A percentile compares a stretch with the other conserved stretches of the same genome.
phyloP scores from a whole-genome alignment of 192 early-diverging fungal species.

The Funneliformis geosporum region DNA sequence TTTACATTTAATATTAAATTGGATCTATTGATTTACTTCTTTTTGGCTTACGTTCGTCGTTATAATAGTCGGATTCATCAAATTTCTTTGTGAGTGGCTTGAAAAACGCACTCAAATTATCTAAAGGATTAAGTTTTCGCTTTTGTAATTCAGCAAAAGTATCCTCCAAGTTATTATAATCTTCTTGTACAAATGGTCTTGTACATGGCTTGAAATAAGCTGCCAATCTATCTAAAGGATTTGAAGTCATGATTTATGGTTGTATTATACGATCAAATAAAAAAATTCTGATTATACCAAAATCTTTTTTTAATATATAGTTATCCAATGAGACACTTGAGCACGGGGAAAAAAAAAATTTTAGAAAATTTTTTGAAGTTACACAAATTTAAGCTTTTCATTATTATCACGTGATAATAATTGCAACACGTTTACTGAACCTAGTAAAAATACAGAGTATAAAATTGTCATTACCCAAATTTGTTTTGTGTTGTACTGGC shows the following conservation, averaged over 20 bases:
- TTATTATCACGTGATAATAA: too few species aligned
- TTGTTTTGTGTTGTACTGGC: too few species aligned
- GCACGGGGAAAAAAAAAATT: too few species aligned
- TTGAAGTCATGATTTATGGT: background rate
- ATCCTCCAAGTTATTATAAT: background rate
- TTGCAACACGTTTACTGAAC: too few species aligned
- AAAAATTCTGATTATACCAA: background rate
- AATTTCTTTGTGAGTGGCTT: background rate
- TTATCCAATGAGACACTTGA: too few species aligned
- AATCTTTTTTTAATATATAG: too few species aligned
- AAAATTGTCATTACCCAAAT: too few species aligned
- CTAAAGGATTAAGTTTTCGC: background rate
- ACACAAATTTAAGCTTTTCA: too few species aligned
- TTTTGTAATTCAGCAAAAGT: background rate
- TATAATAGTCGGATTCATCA: background rate
- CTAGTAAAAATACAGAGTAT: too few species aligned
- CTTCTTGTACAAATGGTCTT: background rate
- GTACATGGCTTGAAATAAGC: background rate
- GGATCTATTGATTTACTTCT: background rate
- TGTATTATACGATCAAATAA: background rate
- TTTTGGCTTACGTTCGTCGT: background rate
- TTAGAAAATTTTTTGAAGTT: too few species aligned
- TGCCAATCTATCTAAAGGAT: background rate
- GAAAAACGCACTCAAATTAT: background rate
- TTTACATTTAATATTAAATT: background rate